Percentiles rank a stretch among this genome's conserved stretches.
phyloP scores from a whole-genome alignment of 192 early-diverging fungal species.

The Umbelopsis sp. region DNA sequence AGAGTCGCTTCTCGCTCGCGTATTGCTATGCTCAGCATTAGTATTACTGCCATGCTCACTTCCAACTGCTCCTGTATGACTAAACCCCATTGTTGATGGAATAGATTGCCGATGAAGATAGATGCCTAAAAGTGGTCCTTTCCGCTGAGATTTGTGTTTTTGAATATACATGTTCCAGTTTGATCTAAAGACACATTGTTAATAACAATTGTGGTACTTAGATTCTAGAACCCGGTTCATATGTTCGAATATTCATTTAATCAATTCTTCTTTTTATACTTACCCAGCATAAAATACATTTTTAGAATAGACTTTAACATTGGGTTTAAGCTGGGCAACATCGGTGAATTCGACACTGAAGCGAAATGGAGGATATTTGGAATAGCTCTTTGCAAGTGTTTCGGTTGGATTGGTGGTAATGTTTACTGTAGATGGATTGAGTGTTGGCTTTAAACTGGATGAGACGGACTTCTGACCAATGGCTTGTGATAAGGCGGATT shows the following conservation, averaged over 20 bases:
- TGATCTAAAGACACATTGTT: constrained; percentile 38
- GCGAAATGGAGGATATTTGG: constrained; percentile 51
- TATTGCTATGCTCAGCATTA: background rate
- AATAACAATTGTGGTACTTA: too few relatives aligned
- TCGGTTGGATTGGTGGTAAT: background rate
- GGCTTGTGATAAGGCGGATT: constrained; percentile 25
- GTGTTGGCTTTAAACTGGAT: background rate
- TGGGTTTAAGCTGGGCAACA: constrained; percentile 39
- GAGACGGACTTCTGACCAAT: background rate
- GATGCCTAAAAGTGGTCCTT: constrained; percentile 48
- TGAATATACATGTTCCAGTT: constrained; percentile 62
- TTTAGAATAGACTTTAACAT: constrained; percentile 43
- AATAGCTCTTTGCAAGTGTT: constrained; percentile 23
- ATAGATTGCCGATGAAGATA: constrained; percentile 53
- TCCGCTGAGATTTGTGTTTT: constrained; percentile 44
- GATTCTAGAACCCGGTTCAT: too few relatives aligned
- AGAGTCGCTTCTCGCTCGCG: background rate
- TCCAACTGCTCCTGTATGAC: background rate
- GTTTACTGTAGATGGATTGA: background rate
- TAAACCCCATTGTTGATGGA: constrained; percentile 1
- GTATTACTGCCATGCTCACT: background rate
- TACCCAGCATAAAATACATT: constrained; percentile 58
- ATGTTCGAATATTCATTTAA: background rate
- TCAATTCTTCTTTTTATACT: background rate
- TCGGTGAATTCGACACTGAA: constrained; percentile 53